These are phyloP conservation scores for Nicotiana attenuata DNA, from an alignment of 257 asterid genomes.

Conservation along the genomic window DNA sequence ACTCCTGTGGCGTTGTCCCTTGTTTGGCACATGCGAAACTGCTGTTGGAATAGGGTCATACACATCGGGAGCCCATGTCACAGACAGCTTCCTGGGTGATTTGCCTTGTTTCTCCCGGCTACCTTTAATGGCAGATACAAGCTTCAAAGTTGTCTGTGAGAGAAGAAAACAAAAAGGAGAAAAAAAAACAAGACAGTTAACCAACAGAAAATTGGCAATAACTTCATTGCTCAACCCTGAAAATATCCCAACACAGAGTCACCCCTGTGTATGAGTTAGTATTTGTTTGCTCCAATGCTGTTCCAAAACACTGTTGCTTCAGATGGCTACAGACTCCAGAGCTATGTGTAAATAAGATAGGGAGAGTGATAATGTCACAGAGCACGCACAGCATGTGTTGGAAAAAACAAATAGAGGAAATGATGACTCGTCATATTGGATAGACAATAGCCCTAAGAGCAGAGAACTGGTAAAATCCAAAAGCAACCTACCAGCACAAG, in stretches of 20 bases:
- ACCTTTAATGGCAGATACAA: conserved; percentile 90
- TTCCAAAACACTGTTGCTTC: neutral
- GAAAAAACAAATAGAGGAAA: neutral
- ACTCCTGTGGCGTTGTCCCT: conserved; percentile 44
- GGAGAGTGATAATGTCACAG: neutral
- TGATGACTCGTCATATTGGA: neutral
- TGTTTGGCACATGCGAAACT: conserved; percentile 66
- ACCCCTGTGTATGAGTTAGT: neutral
- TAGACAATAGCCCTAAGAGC: neutral
- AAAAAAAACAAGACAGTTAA: conserved; percentile 7
- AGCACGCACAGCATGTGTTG: neutral
- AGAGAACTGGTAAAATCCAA: neutral
- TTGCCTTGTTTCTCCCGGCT: conserved; percentile 78
- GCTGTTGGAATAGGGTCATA: conserved; percentile 90
- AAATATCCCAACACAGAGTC: neutral
- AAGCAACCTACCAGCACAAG: neutral
- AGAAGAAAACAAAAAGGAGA: conserved; percentile 21
- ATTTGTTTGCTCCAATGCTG: neutral
- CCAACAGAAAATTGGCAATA: neutral
- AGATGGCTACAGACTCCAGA: neutral
- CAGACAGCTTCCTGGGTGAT: conserved; percentile 49
- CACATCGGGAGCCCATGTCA: conserved; percentile 90
- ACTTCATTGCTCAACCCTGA: neutral
- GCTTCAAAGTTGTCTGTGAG: conserved; percentile 55
- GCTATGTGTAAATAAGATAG: neutral